Percentiles rank a stretch among this genome's conserved stretches.
Conservation (phyloP, 2,329 filamentous ascomycete genomes). For the Hypoxylon sp. region DNA sequence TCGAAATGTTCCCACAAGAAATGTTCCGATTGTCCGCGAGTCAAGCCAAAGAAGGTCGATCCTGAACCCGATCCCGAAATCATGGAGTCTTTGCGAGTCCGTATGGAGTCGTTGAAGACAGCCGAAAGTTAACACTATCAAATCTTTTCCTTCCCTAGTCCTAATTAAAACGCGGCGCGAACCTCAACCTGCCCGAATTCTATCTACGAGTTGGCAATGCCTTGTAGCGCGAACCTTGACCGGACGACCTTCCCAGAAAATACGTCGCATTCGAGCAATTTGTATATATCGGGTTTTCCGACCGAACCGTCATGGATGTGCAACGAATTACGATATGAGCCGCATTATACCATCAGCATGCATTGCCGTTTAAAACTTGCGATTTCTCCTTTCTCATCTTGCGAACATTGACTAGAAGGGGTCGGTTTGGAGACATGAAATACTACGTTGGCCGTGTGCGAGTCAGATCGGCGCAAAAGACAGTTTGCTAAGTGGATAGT, state of each 20-base stretch:
- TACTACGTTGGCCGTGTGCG: conserved; percentile 32
- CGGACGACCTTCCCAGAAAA: conserved; percentile 11
- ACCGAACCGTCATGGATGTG: conserved; percentile 40
- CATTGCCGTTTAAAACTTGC: conserved; percentile 39
- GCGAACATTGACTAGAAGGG: conserved; percentile 33
- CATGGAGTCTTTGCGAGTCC: conserved; percentile 70
- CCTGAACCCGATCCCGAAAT: conserved; percentile 74
- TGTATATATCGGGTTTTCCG: conserved; percentile 39
- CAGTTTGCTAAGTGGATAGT: conserved; percentile 32
- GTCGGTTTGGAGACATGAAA: conserved; percentile 18
- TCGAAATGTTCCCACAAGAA: conserved; percentile 72
- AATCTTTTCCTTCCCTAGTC: conserved; percentile 1
- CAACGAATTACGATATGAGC: conserved; percentile 50
- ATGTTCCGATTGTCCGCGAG: conserved; percentile 71
- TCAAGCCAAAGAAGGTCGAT: conserved; percentile 72
- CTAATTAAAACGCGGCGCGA: conserved; percentile 19
- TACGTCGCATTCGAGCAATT: conserved; percentile 21
- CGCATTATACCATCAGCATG: conserved; percentile 48
- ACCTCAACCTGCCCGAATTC: conserved; percentile 26
- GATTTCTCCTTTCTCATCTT: conserved; percentile 29
- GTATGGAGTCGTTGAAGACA: conserved; percentile 62
- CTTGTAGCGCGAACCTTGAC: conserved; percentile 10
- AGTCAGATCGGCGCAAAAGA: conserved; percentile 28
- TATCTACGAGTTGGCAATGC: conserved; percentile 31
- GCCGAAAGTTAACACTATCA: conserved; percentile 30